Conservation (phyloP, 305 asterid genomes). For the Fraxinus platypoda region DNA sequence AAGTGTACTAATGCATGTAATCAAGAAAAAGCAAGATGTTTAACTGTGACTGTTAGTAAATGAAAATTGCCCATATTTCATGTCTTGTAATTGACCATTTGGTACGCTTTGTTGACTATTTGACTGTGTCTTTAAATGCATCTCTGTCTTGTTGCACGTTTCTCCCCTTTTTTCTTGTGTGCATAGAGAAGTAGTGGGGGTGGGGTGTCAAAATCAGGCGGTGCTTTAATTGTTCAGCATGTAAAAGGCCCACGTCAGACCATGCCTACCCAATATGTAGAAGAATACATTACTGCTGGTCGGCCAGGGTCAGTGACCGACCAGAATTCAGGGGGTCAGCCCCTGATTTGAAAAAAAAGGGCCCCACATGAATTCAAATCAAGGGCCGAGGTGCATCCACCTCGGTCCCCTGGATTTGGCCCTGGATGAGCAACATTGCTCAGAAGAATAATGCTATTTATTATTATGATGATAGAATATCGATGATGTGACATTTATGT, state of each 20-base stretch:
- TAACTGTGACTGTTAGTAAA: not conserved
- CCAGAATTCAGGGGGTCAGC: no score
- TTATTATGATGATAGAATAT: no score
- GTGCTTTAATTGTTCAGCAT: not conserved
- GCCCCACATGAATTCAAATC: no score
- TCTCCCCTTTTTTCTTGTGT: not conserved
- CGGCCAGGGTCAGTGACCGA: no score
- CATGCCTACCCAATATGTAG: no score
- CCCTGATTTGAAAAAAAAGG: no score
- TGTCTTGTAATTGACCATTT: not conserved
- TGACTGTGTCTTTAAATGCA: not conserved
- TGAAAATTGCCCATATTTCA: not conserved
- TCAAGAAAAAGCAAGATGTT: not conserved
- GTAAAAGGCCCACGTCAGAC: not conserved
- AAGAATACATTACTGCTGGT: no score
- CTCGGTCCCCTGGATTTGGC: no score
- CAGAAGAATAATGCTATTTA: no score
- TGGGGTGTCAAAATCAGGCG: not conserved
- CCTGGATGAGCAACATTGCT: no score
- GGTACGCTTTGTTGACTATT: not conserved
- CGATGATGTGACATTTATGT: no score
- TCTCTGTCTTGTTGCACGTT: not conserved
- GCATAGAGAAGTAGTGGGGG: not conserved
- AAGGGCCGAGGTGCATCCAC: no score
- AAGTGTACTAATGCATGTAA: not conserved